Percentiles rank a stretch among this genome's conserved stretches.
phyloP scores from a whole-genome alignment of 2,329 filamentous ascomycete genomes.

The Pestalotiopsis fici region DNA sequence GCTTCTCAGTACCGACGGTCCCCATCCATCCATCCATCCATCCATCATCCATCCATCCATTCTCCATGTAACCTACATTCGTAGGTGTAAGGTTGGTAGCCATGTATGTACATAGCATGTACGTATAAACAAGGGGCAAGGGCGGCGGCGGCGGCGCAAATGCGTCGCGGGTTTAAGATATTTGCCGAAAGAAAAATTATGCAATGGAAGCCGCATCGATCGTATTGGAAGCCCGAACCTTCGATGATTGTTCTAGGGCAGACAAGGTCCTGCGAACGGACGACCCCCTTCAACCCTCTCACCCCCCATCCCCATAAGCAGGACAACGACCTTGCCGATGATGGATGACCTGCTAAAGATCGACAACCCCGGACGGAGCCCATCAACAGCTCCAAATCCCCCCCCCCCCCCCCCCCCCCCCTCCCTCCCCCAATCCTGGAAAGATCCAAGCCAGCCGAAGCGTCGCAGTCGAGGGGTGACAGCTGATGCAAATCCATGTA shows the following conservation, averaged over 20 bases:
- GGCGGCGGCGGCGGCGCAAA: background rate
- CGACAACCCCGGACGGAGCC: background rate
- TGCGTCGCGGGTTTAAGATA: background rate
- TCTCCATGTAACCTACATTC: background rate
- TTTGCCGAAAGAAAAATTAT: background rate
- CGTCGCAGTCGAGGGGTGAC: background rate
- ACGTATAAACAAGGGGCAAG: background rate
- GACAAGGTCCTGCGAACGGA: background rate
- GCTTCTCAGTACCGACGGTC: background rate
- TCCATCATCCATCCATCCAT: too few relatives aligned
- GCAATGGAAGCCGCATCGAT: background rate
- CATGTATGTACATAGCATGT: background rate
- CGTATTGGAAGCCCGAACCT: background rate
- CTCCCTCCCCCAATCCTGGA: background rate
- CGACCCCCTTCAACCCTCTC: too few relatives aligned
- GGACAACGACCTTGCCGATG: too few relatives aligned
- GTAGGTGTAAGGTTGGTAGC: background rate
- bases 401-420: background rate
- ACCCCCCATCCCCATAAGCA: too few relatives aligned
- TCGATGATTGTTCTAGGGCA: background rate
- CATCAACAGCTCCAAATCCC: background rate
- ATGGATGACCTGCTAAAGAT: constrained; percentile 3
- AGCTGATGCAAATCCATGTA: too few relatives aligned
- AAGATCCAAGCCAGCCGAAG: background rate
- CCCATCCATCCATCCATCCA: too few relatives aligned